These are phyloP conservation scores for Didymella pomorum DNA, from an alignment of 2,329 filamentous ascomycete species.

Conservation along the genomic window DNA sequence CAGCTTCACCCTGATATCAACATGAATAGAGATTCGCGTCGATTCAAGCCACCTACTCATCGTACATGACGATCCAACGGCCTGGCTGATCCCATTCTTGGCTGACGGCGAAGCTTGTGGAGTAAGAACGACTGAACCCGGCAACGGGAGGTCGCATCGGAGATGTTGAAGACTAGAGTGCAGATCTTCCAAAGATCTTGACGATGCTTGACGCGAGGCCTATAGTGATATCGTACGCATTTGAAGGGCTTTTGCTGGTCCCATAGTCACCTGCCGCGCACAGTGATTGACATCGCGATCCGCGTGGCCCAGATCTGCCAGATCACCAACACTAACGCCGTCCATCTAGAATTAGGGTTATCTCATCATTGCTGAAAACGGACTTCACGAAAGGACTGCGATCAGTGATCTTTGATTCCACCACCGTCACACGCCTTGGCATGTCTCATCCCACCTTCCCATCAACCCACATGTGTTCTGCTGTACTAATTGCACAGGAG, in stretches of 20 bases:
- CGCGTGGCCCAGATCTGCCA: no score
- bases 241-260: no score
- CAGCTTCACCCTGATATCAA: not conserved
- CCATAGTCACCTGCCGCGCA: no score
- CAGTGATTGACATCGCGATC: no score
- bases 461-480: not conserved
- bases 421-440: not conserved
- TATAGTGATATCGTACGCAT: rapidly evolving
- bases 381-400: not conserved
- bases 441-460: not conserved
- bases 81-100: not conserved
- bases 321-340: not conserved
- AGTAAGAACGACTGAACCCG: no score
- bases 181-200: not conserved
- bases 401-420: not conserved
- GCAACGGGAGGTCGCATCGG: no score
- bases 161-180: not conserved
- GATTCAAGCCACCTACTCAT: not conserved
- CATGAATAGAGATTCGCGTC: not conserved
- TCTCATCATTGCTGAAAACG: not conserved
- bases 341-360: no score
- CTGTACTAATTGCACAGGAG: no score
- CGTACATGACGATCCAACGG: not conserved
- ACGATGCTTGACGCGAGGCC: not conserved
- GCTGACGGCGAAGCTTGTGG: not conserved